These are phyloP conservation scores for Pilaira anomala DNA, from an alignment of 192 early-diverging fungal species.

Conservation along the genomic window DNA sequence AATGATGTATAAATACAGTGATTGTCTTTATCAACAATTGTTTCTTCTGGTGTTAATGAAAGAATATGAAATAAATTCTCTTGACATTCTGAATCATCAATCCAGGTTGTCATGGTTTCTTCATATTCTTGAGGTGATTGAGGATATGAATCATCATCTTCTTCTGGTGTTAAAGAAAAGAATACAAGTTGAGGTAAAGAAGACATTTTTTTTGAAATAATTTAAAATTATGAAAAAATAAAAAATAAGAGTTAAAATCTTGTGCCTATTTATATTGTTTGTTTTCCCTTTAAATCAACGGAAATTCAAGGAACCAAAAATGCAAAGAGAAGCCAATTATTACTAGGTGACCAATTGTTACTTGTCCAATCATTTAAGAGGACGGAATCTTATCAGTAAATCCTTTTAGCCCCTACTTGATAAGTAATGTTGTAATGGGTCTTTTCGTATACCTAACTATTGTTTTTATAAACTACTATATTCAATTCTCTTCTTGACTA, in stretches of 20 bases:
- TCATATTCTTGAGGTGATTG: slow-evolving; percentile 9
- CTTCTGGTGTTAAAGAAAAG: slow-evolving; percentile 18
- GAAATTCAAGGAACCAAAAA: slow-evolving; percentile 14
- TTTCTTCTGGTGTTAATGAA: slow-evolving; percentile 27
- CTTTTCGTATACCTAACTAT: no score
- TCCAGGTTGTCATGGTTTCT: slow-evolving; percentile 6
- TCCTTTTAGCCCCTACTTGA: no score
- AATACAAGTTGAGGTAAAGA: slow-evolving; percentile 3
- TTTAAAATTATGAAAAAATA: not conserved
- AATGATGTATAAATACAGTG: slow-evolving; percentile 13
- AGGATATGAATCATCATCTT: slow-evolving; percentile 5
- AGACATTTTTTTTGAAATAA: not conserved
- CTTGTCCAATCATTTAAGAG: not conserved
- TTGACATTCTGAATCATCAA: slow-evolving; percentile 28
- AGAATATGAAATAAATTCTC: slow-evolving; percentile 31
- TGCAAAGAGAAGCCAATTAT: slow-evolving; percentile 16
- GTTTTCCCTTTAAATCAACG: slow-evolving; percentile 1
- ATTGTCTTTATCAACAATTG: slow-evolving; percentile 24
- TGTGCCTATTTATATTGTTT: slow-evolving; percentile 11
- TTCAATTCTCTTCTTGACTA: no score
- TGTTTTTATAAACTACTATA: no score
- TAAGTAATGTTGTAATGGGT: not conserved
- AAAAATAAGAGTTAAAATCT: slow-evolving; percentile 5
- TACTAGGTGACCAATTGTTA: slow-evolving; percentile 16
- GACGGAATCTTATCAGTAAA: slow-evolving; percentile 19